Evolutionary conservation across 2,329 filamentous ascomycete species (phyloP).

Genomic region (Talaromyces atroroseus): DNA sequence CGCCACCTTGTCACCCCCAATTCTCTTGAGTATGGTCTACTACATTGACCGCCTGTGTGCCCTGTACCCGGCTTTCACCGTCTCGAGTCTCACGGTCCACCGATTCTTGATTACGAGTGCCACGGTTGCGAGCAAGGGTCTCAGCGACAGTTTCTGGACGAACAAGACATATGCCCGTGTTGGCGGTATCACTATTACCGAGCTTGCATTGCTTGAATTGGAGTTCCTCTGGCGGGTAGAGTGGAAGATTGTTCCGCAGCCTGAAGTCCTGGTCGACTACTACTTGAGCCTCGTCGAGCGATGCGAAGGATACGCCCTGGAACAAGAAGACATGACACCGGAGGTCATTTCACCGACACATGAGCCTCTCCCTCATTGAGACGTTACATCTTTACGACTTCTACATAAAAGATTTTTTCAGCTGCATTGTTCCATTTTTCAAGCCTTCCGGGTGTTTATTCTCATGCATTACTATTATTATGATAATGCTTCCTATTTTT

Average conservation of each 20-base stretch:
- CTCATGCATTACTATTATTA: neutral
- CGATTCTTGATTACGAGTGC: conserved; percentile 94
- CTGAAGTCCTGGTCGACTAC: conserved; percentile 88
- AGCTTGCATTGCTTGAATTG: conserved; percentile 84
- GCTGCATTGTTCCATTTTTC: neutral
- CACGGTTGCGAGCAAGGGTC: conserved; percentile 89
- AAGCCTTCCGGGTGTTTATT: neutral
- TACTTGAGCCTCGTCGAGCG: conserved; percentile 78
- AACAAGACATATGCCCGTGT: conserved; percentile 94
- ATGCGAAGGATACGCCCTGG: conserved; percentile 55
- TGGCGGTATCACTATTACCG: conserved; percentile 82
- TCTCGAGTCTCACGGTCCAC: conserved; percentile 93
- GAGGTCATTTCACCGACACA: neutral
- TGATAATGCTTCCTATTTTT: neutral
- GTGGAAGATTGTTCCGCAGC: conserved; percentile 95
- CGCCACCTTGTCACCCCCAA: conserved; percentile 84
- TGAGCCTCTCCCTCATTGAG: no score
- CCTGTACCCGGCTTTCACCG: conserved; percentile 89
- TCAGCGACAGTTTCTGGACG: conserved; percentile 97
- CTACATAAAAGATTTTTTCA: neutral
- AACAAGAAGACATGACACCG: conserved; percentile 19
- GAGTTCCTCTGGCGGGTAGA: conserved; percentile 90
- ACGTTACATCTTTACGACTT: neutral
- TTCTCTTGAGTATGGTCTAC: conserved; percentile 97
- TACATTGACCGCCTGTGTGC: conserved; percentile 95